Base-by-base conservation (phyloP, 495 filamentous ascomycete genomes). In the Penicillium robsamsonii region DNA sequence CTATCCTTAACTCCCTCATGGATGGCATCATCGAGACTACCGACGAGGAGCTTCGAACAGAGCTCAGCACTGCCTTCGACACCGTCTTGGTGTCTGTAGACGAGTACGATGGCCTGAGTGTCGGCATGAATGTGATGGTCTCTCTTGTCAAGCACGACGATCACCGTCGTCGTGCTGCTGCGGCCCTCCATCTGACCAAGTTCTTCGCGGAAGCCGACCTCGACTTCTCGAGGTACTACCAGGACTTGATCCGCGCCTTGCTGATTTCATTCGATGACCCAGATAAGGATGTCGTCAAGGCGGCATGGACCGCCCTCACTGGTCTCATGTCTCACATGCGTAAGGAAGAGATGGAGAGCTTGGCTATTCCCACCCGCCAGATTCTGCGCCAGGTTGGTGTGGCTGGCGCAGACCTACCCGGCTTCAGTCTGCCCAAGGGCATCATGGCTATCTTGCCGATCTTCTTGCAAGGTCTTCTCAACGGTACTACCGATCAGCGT, bases 271-370 rank as follows among this genome's bases (percentile, higher is more conserved):
- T 98, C 65, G 92, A 92, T 62, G 94, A 98, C 59, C 65, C 79
- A 7, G 94, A 97, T 66, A 71, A 69, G 59, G 84, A 87, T 11
- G 94, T 97, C 11, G 89, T 97, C 57, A 97, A 94, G 77, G 84
- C 91, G 27, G 88, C 92, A 17, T 97, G 95, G 94, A 81, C 83
- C 35, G 94, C 95, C 17, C 81, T 97, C 42, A 92, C 78, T 62
- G 90, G 88, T 61, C 83, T 98, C 61, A 96, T 91, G 20, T 89
- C 90, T 68, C 85, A 81, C 64, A 81, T 98, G 58, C 89, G 88
- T 68, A 98, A 98, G 69, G 94, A 98, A 71, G 94, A 97, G 72
- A 97, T 98, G 94, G 94, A 98, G 67, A 82, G 88, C 0, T 75
- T 98, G n/a, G 91, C 93, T 9, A 76, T 84, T 58, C 92, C 93